Evolutionary conservation across 352 stramenopile genomes (phyloP), one percentile per base, ranked within the genome.

Genomic region (Pythium rishiriense): DNA sequence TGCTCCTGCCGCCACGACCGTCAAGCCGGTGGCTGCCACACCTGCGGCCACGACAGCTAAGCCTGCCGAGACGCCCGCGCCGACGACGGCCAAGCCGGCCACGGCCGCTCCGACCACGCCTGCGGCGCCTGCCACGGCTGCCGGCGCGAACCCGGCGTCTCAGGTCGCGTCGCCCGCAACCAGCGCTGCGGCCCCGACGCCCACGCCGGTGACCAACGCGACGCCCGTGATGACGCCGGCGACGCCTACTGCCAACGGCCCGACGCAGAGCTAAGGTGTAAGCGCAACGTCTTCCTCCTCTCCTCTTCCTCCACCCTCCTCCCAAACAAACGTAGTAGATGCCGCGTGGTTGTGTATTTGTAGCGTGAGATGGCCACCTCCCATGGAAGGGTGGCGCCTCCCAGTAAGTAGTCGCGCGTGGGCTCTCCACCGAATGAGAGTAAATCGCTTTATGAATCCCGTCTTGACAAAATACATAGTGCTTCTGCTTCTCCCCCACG

Each of bases 191-290:
- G 41, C 41, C 2, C n/a, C 41, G 41, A 47, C 41, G n/a, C 33
- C 31, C 15, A 58, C 31, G 31, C 48, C 48, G 3, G 48, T 33
- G 19, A 41, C 29, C 24, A 48, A 48, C 26, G 41, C 37, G 37
- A 60, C 53, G 35, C 53, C 53, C 0, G 9, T 57, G 17, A 57
- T 57, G 49, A 57, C 49, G 11, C 28, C 29, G 9, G 49, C 49
- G 14, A 25, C 54, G n/a, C 54, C 54, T 25, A 25, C 28, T 7
- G 54, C 54, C 54, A 62, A 62, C 58, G 48, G 35, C 39, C 37
- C 58, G 8, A 66, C 15, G 47, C 58, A 66, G 49, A 66, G 47
- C 37, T 66, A 59, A 52, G 49, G 11, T 42, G 33, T 7, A 39
- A 39, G 43, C 19, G 24, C 8, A 12, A 17, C 17, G 37, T 42